Base-by-base conservation (phyloP, 192 early-diverging fungal species). In the Podochytrium sp. region DNA sequence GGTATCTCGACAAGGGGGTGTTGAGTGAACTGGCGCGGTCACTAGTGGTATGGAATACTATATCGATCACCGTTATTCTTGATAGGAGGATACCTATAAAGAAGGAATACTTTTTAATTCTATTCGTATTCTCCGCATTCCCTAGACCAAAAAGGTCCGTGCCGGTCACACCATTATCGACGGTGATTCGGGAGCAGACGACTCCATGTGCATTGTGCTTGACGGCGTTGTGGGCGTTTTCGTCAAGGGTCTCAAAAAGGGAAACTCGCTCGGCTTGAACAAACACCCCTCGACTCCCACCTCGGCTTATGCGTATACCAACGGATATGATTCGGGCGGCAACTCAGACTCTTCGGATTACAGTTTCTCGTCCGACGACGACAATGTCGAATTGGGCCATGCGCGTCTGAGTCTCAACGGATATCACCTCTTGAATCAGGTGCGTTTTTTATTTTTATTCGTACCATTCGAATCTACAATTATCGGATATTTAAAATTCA, bases 21-120 rank as follows among this genome's bases (percentile, higher is more conserved):
- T 96, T 99, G 78, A 93, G 94, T 78, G 98, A 99, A 78, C 88
- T 99, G 20, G 92, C 94, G 20, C 81, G 94, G 40, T 93, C 96
- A 73, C 82, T 97, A 55, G 93, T 95, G 78, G 70, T 72, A 29
- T 2, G 51, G n/a, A 41, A n/a, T n/a, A n/a, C 14, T 63, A 18
- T 29, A 1, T 32, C 20, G 50, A 7, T 20, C 65, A 20, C 20
- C 18, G n/a, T 27, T 57, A 14, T 18, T 14, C 2, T 37, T 23
- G 12, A 14, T 57, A 27, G 1, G 30, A 29, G 12, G 14, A 14
- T 18, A 18, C 1, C 29, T 57, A 12, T 27, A 0, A 67, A 20
- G 25, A 52, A 20, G n/a, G n/a, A n/a, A n/a, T n/a, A n/a, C n/a
- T n/a, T n/a, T n/a, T n/a, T n/a, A n/a, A n/a, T n/a, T n/a, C n/a